Percentiles rank a stretch among this genome's conserved stretches.
These are phyloP conservation scores for Termitomyces eurrhizus DNA, from an alignment of 768 basidiomycete species.

Conservation along the genomic window DNA sequence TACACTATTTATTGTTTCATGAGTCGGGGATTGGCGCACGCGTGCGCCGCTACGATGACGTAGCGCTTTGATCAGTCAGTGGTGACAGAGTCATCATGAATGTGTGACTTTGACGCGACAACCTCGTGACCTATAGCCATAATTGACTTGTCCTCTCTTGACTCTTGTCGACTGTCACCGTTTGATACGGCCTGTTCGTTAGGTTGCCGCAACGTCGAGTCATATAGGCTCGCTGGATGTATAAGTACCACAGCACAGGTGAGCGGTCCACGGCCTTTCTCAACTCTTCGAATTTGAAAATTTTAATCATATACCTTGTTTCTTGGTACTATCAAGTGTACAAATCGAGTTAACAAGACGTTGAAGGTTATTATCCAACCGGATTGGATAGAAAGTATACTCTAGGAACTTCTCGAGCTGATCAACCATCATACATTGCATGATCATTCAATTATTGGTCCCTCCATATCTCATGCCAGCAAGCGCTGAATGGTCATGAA, in stretches of 20 bases:
- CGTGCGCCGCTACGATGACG: too few species aligned
- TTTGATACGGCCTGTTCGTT: not conserved
- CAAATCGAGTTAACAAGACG: not conserved
- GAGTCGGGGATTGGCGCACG: too few species aligned
- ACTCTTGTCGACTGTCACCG: not conserved
- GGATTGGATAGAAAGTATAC: not conserved
- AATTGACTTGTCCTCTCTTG: not conserved
- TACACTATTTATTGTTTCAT: too few species aligned
- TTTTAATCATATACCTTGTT: not conserved
- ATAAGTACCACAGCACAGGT: slow-evolving; percentile 3
- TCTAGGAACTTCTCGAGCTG: not conserved
- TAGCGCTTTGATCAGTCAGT: not conserved
- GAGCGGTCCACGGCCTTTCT: not conserved
- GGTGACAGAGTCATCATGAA: too few species aligned
- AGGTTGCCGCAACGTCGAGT: not conserved
- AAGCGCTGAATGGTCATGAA: slow-evolving; percentile 4
- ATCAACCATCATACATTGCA: not conserved
- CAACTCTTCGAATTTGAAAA: not conserved
- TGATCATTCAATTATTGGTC: not conserved
- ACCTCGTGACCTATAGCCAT: slow-evolving; percentile 4
- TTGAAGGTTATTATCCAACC: not conserved
- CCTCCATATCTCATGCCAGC: slow-evolving; percentile 1
- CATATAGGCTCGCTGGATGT: slow-evolving; percentile 1
- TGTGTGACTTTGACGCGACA: not conserved
- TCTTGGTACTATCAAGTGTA: not conserved